Percentiles rank a stretch among this genome's conserved stretches.
Evolutionary conservation across 345 rosid species (phyloP).

Genomic region (Aquilaria sinensis): DNA sequence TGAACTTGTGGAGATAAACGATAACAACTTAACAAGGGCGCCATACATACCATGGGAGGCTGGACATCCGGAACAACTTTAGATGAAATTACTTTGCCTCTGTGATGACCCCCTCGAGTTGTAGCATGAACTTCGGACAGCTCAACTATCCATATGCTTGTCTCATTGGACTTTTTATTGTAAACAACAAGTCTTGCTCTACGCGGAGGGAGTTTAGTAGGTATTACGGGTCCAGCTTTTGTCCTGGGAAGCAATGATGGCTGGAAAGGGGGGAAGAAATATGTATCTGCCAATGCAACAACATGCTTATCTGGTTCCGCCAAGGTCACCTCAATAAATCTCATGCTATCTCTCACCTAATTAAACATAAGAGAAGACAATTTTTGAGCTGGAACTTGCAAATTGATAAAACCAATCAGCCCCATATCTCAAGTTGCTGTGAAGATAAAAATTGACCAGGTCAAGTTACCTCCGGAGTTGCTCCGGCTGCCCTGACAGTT

Average conservation of each 20-base stretch:
- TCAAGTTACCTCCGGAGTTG: constrained; percentile 59
- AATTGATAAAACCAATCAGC: neutral
- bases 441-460: neutral
- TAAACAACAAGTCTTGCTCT: constrained; percentile 69
- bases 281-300: constrained; percentile 75
- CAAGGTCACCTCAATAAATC: constrained; percentile 63
- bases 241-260: constrained; percentile 69
- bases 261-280: constrained; percentile 84
- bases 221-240: constrained; percentile 63
- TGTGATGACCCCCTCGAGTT: constrained; percentile 74
- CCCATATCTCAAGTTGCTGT: no score
- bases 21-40: neutral
- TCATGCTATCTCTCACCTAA: constrained; percentile 79
- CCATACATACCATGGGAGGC: constrained; percentile 60
- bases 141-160: constrained; percentile 66
- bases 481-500: constrained; percentile 77
- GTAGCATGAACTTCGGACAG: constrained; percentile 71
- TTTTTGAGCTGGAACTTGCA: neutral
- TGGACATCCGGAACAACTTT: constrained; percentile 66
- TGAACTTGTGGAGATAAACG: neutral
- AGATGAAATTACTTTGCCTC: constrained; percentile 69
- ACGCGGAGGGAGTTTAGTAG: constrained; percentile 68
- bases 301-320: constrained; percentile 66
- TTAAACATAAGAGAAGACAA: neutral
- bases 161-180: constrained; percentile 66